Evolutionary conservation across 2,329 filamentous ascomycete species (phyloP), one percentile per base, ranked within the genome.

Genomic region (Sporothrix curviconia): DNA sequence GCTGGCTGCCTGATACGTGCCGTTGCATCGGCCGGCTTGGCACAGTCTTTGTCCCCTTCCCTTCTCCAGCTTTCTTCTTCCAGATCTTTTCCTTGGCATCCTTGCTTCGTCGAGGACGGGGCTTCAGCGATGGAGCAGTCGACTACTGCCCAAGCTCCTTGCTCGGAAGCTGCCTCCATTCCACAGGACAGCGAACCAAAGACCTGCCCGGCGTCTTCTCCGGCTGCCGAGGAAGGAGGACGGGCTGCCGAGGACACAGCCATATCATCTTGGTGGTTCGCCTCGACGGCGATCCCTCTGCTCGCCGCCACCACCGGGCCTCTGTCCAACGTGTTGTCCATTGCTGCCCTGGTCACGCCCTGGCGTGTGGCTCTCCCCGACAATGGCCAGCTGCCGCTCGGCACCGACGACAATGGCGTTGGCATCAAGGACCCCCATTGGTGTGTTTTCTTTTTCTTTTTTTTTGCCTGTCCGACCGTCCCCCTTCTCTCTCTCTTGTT

Each of bases 291-390:
- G 3, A 70, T 83, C 44, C 82, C 82, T 3, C 75, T 89, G 3
- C 71, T 88, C 4, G 84, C 85, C 3, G 86, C 86, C 14, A 83
- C 85, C 1, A 77, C 85, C n/a, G 85, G 83, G 0, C 86, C 86
- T 1, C 70, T 88, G n/a, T 85, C 86, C 3, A 89, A 88, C 65
- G 78, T 89, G 22, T 75, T 86, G 59, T 85, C 82, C 1, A 84
- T 89, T 55, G 83, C 83, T 25, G 85, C 85, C 1, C 70, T 89
- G 46, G 84, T 87, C 2, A 81, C 80, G 17, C 78, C 77, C 11
- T 89, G 85, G 85, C 76, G 82, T 59, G 73, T 76, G 63, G 72
- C 70, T 22, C 64, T 79, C 1, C 71, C 77, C 3, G 74, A 77
- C 55, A 66, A 76, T 42, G 72, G 80, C 39, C 68, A 75, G 47